These are phyloP conservation scores for Penicillium lividum DNA, from an alignment of 495 filamentous ascomycete genomes.

Conservation along the genomic window DNA sequence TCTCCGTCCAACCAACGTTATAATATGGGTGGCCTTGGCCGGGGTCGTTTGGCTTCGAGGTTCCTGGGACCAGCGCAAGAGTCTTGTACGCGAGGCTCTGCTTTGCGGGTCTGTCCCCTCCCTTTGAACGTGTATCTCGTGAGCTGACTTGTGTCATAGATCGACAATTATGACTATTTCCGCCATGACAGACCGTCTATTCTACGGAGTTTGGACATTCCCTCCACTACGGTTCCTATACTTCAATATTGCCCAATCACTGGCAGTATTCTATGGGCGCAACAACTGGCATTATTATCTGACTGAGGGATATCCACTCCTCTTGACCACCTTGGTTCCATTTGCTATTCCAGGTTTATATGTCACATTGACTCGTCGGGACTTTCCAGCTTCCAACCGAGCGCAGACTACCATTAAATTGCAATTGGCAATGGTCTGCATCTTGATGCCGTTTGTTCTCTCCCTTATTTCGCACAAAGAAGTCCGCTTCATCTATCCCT, in stretches of 20 bases:
- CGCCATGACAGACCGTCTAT: constrained; percentile 69
- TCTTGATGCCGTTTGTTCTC: constrained; percentile 62
- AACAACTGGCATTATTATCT: constrained; percentile 94
- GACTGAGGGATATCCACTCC: constrained; percentile 82
- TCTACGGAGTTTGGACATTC: constrained; percentile 87
- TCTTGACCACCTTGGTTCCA: constrained; percentile 81
- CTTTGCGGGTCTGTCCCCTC: constrained; percentile 63
- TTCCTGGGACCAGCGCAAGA: constrained; percentile 42
- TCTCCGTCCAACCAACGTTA: constrained; percentile 83
- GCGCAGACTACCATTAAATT: constrained; percentile 41
- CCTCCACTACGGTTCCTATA: constrained; percentile 86
- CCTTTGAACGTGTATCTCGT: neutral
- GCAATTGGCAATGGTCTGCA: constrained; percentile 60
- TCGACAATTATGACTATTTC: constrained; percentile 61
- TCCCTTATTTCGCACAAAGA: constrained; percentile 93
- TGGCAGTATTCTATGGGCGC: constrained; percentile 89
- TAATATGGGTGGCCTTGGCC: constrained; percentile 74
- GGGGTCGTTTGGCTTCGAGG: constrained; percentile 46
- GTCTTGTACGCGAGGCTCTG: constrained; percentile 60
- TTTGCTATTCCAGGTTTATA: constrained; percentile 70
- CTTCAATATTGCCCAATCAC: constrained; percentile 84
- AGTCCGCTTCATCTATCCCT: constrained; percentile 94
- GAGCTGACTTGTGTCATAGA: constrained; percentile 34
- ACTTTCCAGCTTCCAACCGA: constrained; percentile 27
- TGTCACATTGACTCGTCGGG: constrained; percentile 41